Evolutionary conservation across 352 stramenopile species (phyloP), one percentile per base, ranked within the genome.

Genomic region (Phytophthora vignae): DNA sequence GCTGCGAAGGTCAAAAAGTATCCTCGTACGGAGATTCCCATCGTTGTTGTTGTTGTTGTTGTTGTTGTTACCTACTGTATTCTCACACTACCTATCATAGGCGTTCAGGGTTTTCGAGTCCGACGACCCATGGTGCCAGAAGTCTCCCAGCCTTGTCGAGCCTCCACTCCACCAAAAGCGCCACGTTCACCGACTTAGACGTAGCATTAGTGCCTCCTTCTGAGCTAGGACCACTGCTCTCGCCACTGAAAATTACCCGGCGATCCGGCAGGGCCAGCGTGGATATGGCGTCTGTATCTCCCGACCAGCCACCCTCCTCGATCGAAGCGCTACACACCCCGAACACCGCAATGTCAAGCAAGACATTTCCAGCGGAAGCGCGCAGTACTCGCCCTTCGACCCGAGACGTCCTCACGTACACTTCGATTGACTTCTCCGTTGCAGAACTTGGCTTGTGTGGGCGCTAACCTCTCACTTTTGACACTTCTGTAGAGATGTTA

Each of bases 81-180:
- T n/a, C n/a, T n/a, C n/a, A n/a, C n/a, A n/a, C n/a, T n/a, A n/a
- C n/a, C n/a, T 53, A 17, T 60, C 22, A 21, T 46, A 76, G 67
- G 10, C 29, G 42, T 60, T 17, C 49, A 38, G 48, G 42, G 29
- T 12, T 33, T 50, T 31, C 50, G 14, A 71, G 60, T 59, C 50
- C 36, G 5, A 29, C 36, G 2, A 31, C 85, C 8, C 68, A 69
- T 62, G 73, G 56, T 2, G 61, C 46, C 4, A 80, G 73, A 52
- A 90, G 73, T 48, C 55, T 91, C 6, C 79, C 77, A 2, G 74
- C 74, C 14, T 55, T 88, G 7, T 21, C 49, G 33, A 55, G 42
- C 11, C 40, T 67, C 19, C 48, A 67, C 46, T 62, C 62, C n/a
- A 67, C 22, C n/a, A 82, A 80, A 71, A 68, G n/a, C n/a, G 53